These are phyloP conservation scores for Auxenochlorella pyrenoidosa DNA, from an alignment of 139 green algal species.

Conservation along the genomic window DNA sequence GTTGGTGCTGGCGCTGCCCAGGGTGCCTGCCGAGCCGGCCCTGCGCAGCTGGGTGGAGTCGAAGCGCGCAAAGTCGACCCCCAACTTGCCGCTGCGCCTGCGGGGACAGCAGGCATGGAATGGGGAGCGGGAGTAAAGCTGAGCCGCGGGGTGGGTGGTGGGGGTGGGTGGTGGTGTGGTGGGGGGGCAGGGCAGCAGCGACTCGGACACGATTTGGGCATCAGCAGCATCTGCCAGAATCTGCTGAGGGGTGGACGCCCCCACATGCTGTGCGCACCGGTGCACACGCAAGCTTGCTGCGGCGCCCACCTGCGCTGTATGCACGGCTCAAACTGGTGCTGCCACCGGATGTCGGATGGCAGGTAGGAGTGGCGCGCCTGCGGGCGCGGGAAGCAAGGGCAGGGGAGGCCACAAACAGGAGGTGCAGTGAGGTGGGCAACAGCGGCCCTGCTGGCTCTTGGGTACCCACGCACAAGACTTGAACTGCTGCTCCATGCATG, in stretches of 20 bases:
- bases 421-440: not conserved
- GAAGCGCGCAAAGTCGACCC: slow-evolving; percentile 37
- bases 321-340: slow-evolving; percentile 36
- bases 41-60: slow-evolving; percentile 15
- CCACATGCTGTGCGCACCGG: too few relatives aligned
- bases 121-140: too few relatives aligned
- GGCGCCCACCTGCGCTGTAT: slow-evolving; percentile 10
- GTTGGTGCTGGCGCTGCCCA: not conserved
- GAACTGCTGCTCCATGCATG: not conserved
- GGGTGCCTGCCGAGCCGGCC: not conserved
- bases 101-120: not conserved
- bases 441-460: not conserved
- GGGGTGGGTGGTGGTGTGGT: too few relatives aligned
- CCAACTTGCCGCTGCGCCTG: slow-evolving; percentile 17
- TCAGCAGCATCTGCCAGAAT: too few relatives aligned
- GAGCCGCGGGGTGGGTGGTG: too few relatives aligned
- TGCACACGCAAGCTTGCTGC: too few relatives aligned
- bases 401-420: not conserved
- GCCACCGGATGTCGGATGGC: slow-evolving; percentile 46
- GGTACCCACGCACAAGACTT: not conserved
- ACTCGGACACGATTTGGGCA: too few relatives aligned
- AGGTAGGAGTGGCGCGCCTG: slow-evolving; percentile 51
- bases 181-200: too few relatives aligned
- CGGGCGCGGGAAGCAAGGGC: not conserved
- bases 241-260: too few relatives aligned